Evolutionary conservation across 2,329 filamentous ascomycete species (phyloP).

Genomic region (Arthrobotrys sphaeroides): DNA sequence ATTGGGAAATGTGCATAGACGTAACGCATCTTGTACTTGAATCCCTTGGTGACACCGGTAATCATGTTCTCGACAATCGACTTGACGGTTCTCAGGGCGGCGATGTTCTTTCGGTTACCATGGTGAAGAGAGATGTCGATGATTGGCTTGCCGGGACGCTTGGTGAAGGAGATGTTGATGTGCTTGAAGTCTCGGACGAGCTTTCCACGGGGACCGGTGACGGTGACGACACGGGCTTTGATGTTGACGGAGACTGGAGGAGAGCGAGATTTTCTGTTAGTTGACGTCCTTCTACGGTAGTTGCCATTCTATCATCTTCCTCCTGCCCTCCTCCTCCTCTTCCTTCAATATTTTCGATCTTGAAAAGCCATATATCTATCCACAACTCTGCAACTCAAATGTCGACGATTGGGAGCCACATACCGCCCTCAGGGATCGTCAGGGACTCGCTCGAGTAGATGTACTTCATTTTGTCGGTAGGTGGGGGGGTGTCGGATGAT

Average conservation of each 20-base stretch:
- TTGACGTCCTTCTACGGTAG: conserved; percentile 11
- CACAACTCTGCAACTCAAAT: too few species aligned
- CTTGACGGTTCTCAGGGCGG: conserved; percentile 96
- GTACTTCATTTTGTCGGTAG: conserved; percentile 79
- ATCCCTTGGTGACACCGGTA: conserved; percentile 97
- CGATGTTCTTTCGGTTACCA: conserved; percentile 96
- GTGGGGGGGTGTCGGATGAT: conserved; percentile 28
- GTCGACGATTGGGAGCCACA: conserved; percentile 64
- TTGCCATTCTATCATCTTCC: background rate
- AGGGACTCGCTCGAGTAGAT: conserved; percentile 98
- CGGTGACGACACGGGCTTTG: conserved; percentile 94
- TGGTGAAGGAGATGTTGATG: conserved; percentile 93
- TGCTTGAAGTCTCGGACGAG: conserved; percentile 96
- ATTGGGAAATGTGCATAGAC: conserved; percentile 99
- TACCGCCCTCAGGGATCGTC: conserved; percentile 95
- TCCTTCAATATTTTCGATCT: conserved; percentile 46
- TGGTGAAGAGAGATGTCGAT: conserved; percentile 99
- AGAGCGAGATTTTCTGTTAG: conserved; percentile 61
- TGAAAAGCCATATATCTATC: conserved; percentile 57
- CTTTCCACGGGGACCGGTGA: conserved; percentile 97
- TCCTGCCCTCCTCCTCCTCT: background rate
- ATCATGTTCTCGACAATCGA: conserved; percentile 99
- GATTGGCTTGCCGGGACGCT: conserved; percentile 74
- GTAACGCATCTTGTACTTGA: conserved; percentile 99
- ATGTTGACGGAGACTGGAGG: conserved; percentile 91